Evolutionary conservation across 805 yeast genomes (phyloP).

Genomic region (Phaffomyces opuntiae): DNA sequence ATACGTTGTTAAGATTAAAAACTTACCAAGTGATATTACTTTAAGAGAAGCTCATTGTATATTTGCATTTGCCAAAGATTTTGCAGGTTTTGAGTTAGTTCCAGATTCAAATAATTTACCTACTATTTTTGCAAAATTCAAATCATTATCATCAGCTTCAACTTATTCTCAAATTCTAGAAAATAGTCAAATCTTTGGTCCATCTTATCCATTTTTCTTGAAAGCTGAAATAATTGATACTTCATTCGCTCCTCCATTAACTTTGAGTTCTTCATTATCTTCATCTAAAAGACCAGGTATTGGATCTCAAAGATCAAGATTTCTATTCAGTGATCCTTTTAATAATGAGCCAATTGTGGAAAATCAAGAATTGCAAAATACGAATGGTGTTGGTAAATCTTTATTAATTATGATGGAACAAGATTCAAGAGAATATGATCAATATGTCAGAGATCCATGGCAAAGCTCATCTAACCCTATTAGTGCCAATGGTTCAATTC

Average conservation of each 20-base stretch:
- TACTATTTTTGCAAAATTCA: conserved; percentile 38
- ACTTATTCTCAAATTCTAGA: conserved; percentile 34
- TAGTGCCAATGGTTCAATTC: conserved; percentile 1
- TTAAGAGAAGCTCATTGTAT: conserved; percentile 60
- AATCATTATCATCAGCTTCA: conserved; percentile 37
- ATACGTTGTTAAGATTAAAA: conserved; percentile 37
- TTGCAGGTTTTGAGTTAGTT: conserved; percentile 40
- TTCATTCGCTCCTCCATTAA: conserved; percentile 12
- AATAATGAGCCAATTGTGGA: conserved; percentile 24
- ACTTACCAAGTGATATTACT: conserved; percentile 58
- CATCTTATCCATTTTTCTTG: conserved; percentile 33
- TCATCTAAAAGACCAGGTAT: conserved; percentile 45
- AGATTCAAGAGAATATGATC: conserved; percentile 33
- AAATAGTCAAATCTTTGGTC: conserved; percentile 43
- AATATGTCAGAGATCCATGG: conserved; percentile 40
- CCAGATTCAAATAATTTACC: conserved; percentile 29
- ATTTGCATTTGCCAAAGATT: conserved; percentile 65
- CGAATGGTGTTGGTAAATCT: conserved; percentile 35
- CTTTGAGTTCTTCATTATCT: conserved; percentile 22
- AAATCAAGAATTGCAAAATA: conserved; percentile 14
- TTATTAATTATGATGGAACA: conserved; percentile 34
- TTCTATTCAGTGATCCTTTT: conserved; percentile 63
- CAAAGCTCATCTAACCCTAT: conserved; percentile 7
- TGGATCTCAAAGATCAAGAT: conserved; percentile 57
- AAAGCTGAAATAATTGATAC: conserved; percentile 35